Evolutionary conservation across 2,329 filamentous ascomycete species (phyloP).

Genomic region (Pseudogymnoascus sp.): DNA sequence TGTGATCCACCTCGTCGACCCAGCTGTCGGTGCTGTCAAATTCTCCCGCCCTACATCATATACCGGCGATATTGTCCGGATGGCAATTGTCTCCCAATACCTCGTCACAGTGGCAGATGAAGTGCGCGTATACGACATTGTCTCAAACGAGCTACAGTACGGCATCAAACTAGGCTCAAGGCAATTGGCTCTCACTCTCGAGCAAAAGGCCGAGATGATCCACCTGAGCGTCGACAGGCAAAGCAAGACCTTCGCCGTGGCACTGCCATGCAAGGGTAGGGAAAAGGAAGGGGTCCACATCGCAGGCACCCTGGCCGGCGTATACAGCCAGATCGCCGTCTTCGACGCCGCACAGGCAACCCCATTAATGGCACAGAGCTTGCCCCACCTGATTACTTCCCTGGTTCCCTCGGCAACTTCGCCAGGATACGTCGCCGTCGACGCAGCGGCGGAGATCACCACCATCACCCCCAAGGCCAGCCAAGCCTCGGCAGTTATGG

Average conservation of each 20-base stretch:
- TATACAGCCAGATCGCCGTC: constrained; percentile 46
- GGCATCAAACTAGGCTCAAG: constrained; percentile 49
- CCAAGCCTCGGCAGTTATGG: constrained; percentile 42
- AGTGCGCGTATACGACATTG: constrained; percentile 75
- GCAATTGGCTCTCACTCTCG: constrained; percentile 26
- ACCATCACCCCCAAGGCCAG: constrained; percentile 52
- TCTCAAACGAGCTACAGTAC: constrained; percentile 66
- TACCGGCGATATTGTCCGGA: constrained; percentile 54
- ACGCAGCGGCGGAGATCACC: constrained; percentile 67
- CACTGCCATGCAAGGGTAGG: constrained; percentile 35
- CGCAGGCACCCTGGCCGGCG: constrained; percentile 37
- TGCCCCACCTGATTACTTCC: constrained; percentile 53
- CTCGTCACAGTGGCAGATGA: constrained; percentile 67
- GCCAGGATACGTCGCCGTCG: constrained; percentile 67
- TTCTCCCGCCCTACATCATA: constrained; percentile 61
- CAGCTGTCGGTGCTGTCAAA: constrained; percentile 56
- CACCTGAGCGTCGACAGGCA: constrained; percentile 64
- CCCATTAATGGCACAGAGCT: constrained; percentile 50
- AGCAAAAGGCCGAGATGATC: constrained; percentile 39
- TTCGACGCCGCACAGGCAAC: constrained; percentile 55
- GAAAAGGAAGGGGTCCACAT: constrained; percentile 36
- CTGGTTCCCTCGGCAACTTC: constrained; percentile 56
- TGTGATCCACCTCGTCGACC: constrained; percentile 68
- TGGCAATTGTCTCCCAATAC: constrained; percentile 64
- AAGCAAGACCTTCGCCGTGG: constrained; percentile 58